These are phyloP conservation scores for Apium graveolens DNA, from an alignment of 129 eudicot genomes.

Conservation along the genomic window DNA sequence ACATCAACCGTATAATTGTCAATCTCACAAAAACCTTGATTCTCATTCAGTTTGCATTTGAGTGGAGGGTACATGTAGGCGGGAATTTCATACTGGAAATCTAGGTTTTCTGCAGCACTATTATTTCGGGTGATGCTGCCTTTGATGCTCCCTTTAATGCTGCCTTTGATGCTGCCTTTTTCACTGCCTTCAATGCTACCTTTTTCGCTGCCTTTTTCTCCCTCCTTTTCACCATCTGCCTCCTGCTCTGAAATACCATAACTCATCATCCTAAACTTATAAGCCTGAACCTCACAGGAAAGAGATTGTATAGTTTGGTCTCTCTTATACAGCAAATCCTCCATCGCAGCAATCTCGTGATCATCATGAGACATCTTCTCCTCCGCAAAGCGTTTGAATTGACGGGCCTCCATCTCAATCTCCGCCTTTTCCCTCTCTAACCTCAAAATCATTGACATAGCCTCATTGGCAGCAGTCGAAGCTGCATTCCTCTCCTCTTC, in stretches of 20 bases:
- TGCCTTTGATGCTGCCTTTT: slow-evolving; percentile 27
- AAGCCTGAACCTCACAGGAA: slow-evolving; percentile 68
- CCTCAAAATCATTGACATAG: slow-evolving; percentile 96
- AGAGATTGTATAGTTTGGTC: slow-evolving; percentile 71
- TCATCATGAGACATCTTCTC: slow-evolving; percentile 92
- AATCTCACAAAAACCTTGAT: slow-evolving; percentile 34
- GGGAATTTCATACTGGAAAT: slow-evolving; percentile 42
- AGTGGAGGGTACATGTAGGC: slow-evolving; percentile 61
- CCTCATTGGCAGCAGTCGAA: slow-evolving; percentile 83
- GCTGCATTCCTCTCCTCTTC: slow-evolving; percentile 91
- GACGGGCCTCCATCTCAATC: slow-evolving; percentile 79
- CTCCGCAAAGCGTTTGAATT: slow-evolving; percentile 72
- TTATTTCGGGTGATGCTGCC: slow-evolving; percentile 35
- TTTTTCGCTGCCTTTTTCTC: slow-evolving; percentile 34
- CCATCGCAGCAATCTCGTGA: slow-evolving; percentile 54
- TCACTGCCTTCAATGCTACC: slow-evolving; percentile 34
- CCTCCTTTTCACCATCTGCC: slow-evolving; percentile 61
- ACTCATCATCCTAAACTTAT: slow-evolving; percentile 82
- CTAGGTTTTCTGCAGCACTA: slow-evolving; percentile 29
- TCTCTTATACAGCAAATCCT: slow-evolving; percentile 69
- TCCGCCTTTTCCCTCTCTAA: slow-evolving; percentile 90
- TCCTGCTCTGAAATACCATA: slow-evolving; percentile 74
- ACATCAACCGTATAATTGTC: slow-evolving; percentile 51
- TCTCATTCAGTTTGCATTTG: slow-evolving; percentile 56
- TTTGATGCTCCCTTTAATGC: slow-evolving; percentile 12